Evolutionary conservation across 805 yeast species (phyloP).

Genomic region (Ogataea paradorogensis): DNA sequence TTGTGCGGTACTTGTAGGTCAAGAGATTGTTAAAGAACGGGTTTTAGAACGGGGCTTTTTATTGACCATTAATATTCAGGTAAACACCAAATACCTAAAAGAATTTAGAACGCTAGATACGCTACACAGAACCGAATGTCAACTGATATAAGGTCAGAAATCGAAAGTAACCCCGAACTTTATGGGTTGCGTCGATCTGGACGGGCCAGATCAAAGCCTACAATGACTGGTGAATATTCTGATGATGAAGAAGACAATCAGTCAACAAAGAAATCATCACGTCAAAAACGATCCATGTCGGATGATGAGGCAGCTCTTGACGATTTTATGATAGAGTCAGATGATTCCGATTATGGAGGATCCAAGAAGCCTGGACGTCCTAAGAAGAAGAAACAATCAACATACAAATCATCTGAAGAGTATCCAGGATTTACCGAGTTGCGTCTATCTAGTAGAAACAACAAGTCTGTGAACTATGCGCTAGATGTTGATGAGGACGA

Average conservation of each 20-base stretch:
- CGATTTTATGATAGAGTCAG: conserved; percentile 30
- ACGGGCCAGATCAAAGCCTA: conserved; percentile 47
- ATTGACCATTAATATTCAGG: not conserved
- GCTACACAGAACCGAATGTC: conserved; percentile 15
- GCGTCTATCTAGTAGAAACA: conserved; percentile 77
- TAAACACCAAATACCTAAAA: conserved; percentile 2
- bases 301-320: conserved; percentile 30
- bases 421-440: conserved; percentile 45
- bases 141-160: conserved; percentile 38
- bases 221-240: conserved; percentile 25
- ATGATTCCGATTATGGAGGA: conserved; percentile 34
- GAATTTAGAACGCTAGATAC: not conserved
- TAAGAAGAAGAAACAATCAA: conserved; percentile 15
- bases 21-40: too few relatives aligned
- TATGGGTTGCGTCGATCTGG: conserved; percentile 79
- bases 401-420: conserved; percentile 9
- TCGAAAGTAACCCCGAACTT: conserved; percentile 70
- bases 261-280: conserved; percentile 18
- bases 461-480: conserved; percentile 68
- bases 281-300: conserved; percentile 23
- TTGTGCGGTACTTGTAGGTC: too few relatives aligned
- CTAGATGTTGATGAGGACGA: conserved; percentile 52
- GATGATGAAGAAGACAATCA: conserved; percentile 22
- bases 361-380: conserved; percentile 11
- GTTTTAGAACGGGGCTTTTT: not conserved